Evolutionary conservation across 192 early-diverging fungal species (phyloP).

Genomic region (Umbelopsis vinacea): DNA sequence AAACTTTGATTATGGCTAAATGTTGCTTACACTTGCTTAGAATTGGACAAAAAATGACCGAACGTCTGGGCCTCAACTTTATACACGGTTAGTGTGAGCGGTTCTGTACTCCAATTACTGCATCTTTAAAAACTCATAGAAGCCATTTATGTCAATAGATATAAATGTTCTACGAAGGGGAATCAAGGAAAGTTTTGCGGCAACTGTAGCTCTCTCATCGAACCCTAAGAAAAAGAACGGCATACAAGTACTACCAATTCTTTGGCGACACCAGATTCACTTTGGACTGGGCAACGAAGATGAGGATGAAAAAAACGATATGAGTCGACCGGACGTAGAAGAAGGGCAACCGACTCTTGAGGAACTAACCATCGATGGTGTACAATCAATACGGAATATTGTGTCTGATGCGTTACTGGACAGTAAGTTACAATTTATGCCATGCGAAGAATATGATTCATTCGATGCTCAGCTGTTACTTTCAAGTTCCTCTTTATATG

Average conservation of each 20-base stretch:
- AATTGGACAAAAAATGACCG: slow-evolving; percentile 77
- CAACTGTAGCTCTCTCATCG: background rate
- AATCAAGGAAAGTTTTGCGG: slow-evolving; percentile 51
- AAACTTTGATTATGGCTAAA: background rate
- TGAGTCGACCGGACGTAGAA: slow-evolving; percentile 41
- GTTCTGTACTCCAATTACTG: background rate
- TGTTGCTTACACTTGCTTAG: slow-evolving; percentile 16
- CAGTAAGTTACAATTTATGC: slow-evolving; percentile 46
- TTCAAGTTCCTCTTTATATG: slow-evolving; percentile 72
- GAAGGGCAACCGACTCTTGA: slow-evolving; percentile 62
- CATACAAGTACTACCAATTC: slow-evolving; percentile 75
- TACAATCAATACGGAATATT: slow-evolving; percentile 72
- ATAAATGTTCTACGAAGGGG: slow-evolving; percentile 66
- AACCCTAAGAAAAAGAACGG: slow-evolving; percentile 31
- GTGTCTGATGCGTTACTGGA: slow-evolving; percentile 78
- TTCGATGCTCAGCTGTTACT: background rate
- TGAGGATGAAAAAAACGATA: slow-evolving; percentile 53
- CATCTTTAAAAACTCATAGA: background rate
- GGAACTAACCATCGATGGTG: slow-evolving; percentile 75
- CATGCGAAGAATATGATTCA: background rate
- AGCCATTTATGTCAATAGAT: slow-evolving; percentile 40
- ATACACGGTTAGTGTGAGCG: slow-evolving; percentile 32
- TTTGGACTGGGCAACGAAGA: slow-evolving; percentile 63
- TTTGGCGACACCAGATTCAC: slow-evolving; percentile 74
- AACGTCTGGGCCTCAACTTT: slow-evolving; percentile 66